phyloP scores from a whole-genome alignment of 768 basidiomycete genomes.

The Mycena indigotica region DNA sequence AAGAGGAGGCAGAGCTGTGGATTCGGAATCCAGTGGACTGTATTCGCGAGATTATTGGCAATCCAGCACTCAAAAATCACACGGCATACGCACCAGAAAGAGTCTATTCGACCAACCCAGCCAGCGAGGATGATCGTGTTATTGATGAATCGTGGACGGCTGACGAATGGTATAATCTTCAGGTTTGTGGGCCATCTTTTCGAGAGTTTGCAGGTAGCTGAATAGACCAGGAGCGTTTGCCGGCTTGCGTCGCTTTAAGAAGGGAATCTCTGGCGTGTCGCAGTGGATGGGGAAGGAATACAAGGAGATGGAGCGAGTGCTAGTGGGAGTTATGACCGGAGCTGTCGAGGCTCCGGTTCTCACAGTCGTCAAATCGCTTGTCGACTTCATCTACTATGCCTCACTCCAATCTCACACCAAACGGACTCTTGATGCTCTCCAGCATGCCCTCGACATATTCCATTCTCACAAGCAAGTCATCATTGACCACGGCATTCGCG shows the following conservation, averaged over 20 bases:
- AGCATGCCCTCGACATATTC: slow-evolving; percentile 24
- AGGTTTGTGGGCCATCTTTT: background rate
- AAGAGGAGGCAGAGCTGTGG: slow-evolving; percentile 26
- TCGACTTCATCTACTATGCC: slow-evolving; percentile 34
- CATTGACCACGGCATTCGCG: slow-evolving; percentile 24
- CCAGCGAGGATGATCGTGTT: slow-evolving; percentile 6
- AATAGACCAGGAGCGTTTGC: background rate
- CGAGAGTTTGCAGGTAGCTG: too few relatives aligned
- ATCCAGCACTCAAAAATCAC: slow-evolving; percentile 25
- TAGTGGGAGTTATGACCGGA: slow-evolving; percentile 29
- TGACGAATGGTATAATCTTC: slow-evolving; percentile 1
- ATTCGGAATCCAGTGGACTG: slow-evolving; percentile 23
- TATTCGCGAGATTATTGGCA: slow-evolving; percentile 23
- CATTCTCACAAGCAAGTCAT: slow-evolving; percentile 25
- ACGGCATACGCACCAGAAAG: slow-evolving; percentile 27
- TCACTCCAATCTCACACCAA: slow-evolving; percentile 23
- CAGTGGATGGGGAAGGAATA: slow-evolving; percentile 40
- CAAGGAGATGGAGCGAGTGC: slow-evolving; percentile 14
- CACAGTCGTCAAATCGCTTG: slow-evolving; percentile 14
- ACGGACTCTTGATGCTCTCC: slow-evolving; percentile 24
- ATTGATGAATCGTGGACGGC: slow-evolving; percentile 10
- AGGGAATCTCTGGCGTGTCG: slow-evolving; percentile 35
- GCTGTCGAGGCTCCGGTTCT: slow-evolving; percentile 12
- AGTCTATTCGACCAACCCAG: slow-evolving; percentile 12
- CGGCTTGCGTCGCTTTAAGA: slow-evolving; percentile 30